Base-by-base conservation (phyloP, 1,139 yeast genomes). In the Sugiyamaella grinbergsii region DNA sequence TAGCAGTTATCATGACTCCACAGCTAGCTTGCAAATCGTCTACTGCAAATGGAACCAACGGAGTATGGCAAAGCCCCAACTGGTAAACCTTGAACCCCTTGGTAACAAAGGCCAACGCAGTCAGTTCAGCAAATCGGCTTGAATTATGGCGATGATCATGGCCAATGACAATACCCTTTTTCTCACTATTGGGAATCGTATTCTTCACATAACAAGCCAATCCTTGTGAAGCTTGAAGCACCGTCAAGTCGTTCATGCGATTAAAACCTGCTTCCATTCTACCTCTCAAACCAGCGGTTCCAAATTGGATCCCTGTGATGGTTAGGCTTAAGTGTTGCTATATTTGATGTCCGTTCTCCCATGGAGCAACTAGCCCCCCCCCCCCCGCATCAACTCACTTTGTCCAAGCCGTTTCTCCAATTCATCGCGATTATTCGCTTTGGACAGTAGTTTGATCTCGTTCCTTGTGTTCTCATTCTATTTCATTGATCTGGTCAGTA, bases 1-100 rank as follows among this genome's bases (percentile, higher is more conserved):
- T 87, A 0, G 98, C 98, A 0, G 98, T 93, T 42, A 93, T 81
- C 98, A 93, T 93, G 1, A 93, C 86, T 31, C 98, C 98, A 47
- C 83, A 89, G 0, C 83, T 72, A 0, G 96, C 90, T 0, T 70
- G 60, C 52, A 72, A 75, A 34, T 73, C 64, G 58, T 85, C 88
- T 24, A 93, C 84, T 0, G 87, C 82, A 69, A 86, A 91, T 1
- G 98, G 98, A 1, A 93, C 98, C 66, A 89, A 68, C 0, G 98
- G 98, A 0, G 98, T 93, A 58, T 90, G 96, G 6, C 85, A 90
- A 49, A 71, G 68, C n/a, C 70, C 70, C 50, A 87, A 73, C 56
- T 75, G 81, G 66, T 79, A 81, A 1, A 93, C 96, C 47, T 73
- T 78, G 60, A 87, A 81, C 0, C 93, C 91, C 20, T 75, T 71